phyloP scores from a whole-genome alignment of 495 filamentous ascomycete species.

The Penicillium pancosmium region DNA sequence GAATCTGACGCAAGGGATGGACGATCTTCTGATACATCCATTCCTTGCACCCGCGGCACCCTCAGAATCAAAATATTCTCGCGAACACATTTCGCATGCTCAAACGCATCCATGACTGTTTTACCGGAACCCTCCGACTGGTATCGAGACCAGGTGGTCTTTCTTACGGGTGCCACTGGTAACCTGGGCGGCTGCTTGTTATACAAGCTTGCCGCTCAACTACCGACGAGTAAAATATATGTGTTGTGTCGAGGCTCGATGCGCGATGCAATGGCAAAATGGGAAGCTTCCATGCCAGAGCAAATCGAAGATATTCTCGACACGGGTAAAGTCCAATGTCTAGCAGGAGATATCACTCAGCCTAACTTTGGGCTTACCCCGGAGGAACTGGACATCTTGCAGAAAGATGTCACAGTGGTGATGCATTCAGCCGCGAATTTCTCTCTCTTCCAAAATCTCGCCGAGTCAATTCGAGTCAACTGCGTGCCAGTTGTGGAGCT shows the following conservation, averaged over 20 bases:
- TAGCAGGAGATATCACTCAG: no score
- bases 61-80: neutral
- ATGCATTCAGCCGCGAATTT: slow-evolving; percentile 22
- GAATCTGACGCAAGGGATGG: neutral
- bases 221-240: slow-evolving; percentile 24
- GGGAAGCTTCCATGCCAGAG: slow-evolving; percentile 24
- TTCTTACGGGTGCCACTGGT: slow-evolving; percentile 29
- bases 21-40: neutral
- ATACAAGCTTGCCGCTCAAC: slow-evolving; percentile 25
- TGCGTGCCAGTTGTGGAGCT: neutral
- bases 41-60: neutral
- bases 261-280: slow-evolving; percentile 16
- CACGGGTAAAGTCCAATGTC: neutral
- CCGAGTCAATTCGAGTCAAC: slow-evolving; percentile 15
- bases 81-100: neutral
- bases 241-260: slow-evolving; percentile 17
- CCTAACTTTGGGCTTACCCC: no score
- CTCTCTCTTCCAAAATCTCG: slow-evolving; percentile 15
- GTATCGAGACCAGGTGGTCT: slow-evolving; percentile 23
- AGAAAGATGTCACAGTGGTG: slow-evolving; percentile 6
- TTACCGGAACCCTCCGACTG: slow-evolving; percentile 1
- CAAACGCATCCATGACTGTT: neutral
- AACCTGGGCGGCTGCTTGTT: slow-evolving; percentile 26
- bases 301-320: slow-evolving; percentile 23
- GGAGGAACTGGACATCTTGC: no score